phyloP scores from a whole-genome alignment of 352 stramenopile species.

The Globisporangium irregulare region DNA sequence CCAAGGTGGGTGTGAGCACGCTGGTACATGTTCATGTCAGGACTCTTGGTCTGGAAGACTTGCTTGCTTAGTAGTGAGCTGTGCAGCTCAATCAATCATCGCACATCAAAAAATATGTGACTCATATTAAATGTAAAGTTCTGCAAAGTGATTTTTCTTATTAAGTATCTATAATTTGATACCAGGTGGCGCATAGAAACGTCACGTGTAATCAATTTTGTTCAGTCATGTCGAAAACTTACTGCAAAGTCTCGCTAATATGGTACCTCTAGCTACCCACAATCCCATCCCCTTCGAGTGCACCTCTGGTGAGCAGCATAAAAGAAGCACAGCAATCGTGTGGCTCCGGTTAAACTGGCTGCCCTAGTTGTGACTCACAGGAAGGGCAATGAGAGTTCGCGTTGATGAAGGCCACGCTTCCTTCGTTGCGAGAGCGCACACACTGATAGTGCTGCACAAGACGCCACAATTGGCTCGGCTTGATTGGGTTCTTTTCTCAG shows the following conservation, averaged over 20 bases:
- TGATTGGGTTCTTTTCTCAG: too few species aligned
- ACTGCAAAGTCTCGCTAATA: background rate
- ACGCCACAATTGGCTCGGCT: too few species aligned
- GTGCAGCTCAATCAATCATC: background rate
- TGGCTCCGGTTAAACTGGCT: too few species aligned
- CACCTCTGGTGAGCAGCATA: background rate
- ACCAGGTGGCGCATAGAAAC: background rate
- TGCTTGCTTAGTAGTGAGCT: too few species aligned
- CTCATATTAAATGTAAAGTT: background rate
- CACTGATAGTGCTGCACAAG: too few species aligned
- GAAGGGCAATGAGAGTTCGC: too few species aligned
- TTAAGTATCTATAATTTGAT: background rate
- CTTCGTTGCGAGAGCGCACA: too few species aligned
- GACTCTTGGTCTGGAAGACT: too few species aligned
- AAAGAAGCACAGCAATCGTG: background rate
- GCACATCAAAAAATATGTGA: background rate
- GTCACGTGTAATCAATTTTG: background rate
- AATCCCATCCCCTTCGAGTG: background rate
- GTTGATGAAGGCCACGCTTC: too few species aligned
- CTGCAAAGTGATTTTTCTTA: background rate
- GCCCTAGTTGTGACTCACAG: too few species aligned
- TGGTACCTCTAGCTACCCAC: constrained; percentile 12
- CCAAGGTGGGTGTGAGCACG: too few species aligned
- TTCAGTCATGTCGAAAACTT: background rate
- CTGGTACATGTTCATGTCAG: too few species aligned